Evolutionary conservation across 192 early-diverging fungal species (phyloP).

Genomic region (Linnemannia hyalina): DNA sequence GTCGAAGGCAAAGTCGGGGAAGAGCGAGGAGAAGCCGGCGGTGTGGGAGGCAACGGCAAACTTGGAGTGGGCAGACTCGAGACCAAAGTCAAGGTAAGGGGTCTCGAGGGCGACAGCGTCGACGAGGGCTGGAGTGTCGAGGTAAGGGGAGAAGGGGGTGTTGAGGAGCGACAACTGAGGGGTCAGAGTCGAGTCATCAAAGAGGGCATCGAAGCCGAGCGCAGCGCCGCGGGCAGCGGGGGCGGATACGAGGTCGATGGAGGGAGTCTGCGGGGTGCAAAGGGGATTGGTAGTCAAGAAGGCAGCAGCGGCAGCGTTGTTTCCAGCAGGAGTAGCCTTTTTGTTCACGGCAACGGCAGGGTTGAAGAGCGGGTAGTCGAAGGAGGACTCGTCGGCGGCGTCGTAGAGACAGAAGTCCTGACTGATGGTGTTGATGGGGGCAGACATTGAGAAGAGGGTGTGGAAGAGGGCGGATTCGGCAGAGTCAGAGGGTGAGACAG

Average conservation of each 20-base stretch:
- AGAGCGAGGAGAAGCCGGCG: slow-evolving; percentile 20
- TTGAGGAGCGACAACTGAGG: slow-evolving; percentile 28
- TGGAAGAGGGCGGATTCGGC: slow-evolving; percentile 52
- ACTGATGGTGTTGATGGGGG: slow-evolving; percentile 52
- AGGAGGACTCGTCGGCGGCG: slow-evolving; percentile 31
- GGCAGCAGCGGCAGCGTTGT: slow-evolving; percentile 3
- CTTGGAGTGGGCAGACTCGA: slow-evolving; percentile 15
- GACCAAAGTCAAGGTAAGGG: slow-evolving; percentile 25
- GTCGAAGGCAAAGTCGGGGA: slow-evolving; percentile 34
- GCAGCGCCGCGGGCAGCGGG: not conserved
- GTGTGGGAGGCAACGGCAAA: not conserved
- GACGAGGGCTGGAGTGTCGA: slow-evolving; percentile 36
- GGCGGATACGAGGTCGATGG: slow-evolving; percentile 16
- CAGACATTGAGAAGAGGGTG: slow-evolving; percentile 51
- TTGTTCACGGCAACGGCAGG: slow-evolving; percentile 12
- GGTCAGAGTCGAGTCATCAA: slow-evolving; percentile 27
- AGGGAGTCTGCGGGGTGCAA: slow-evolving; percentile 48
- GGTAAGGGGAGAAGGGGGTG: slow-evolving; percentile 42
- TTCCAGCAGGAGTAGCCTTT: slow-evolving; percentile 2
- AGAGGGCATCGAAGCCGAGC: slow-evolving; percentile 44
- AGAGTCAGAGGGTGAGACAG: slow-evolving; percentile 7
- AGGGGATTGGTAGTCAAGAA: slow-evolving; percentile 31
- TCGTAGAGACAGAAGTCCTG: slow-evolving; percentile 56
- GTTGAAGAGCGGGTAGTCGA: slow-evolving; percentile 52
- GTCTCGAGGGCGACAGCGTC: slow-evolving; percentile 23